phyloP scores from a whole-genome alignment of 306 rosid species.

The Chamaecrista fasciculata region DNA sequence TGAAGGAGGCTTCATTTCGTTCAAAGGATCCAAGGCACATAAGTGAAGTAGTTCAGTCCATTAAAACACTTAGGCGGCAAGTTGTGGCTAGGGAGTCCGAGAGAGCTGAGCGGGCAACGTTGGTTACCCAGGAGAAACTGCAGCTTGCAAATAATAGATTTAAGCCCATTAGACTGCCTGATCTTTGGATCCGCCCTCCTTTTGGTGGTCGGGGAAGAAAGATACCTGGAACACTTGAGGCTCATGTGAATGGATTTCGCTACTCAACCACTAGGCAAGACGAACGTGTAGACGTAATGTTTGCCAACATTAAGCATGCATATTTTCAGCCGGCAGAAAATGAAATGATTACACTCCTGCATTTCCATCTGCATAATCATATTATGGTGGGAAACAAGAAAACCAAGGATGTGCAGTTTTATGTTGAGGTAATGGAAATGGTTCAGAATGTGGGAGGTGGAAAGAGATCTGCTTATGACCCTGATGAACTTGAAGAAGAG shows the following conservation, averaged over 20 bases:
- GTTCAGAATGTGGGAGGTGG: conserved; percentile 91
- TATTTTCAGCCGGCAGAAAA: conserved; percentile 98
- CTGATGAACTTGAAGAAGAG: conserved; percentile 97
- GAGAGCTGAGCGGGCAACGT: conserved; percentile 95
- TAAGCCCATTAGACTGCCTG: conserved; percentile 78
- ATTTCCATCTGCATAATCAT: conserved; percentile 91
- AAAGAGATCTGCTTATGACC: conserved; percentile 89
- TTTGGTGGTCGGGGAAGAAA: conserved; percentile 97
- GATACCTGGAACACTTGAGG: conserved; percentile 85
- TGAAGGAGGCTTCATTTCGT: conserved; percentile 92
- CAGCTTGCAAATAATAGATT: conserved; percentile 85
- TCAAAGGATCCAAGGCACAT: conserved; percentile 90
- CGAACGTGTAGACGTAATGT: conserved; percentile 86
- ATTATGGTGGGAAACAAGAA: conserved; percentile 96
- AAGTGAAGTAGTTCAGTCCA: conserved; percentile 79
- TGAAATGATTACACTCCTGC: conserved; percentile 93
- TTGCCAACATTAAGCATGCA: conserved; percentile 82
- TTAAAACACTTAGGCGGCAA: conserved; percentile 79
- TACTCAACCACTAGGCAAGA: conserved; percentile 82
- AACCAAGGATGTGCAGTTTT: conserved; percentile 92
- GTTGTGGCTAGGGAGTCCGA: conserved; percentile 93
- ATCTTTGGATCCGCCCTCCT: conserved; percentile 90
- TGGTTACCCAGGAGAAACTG: conserved; percentile 92
- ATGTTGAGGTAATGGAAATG: conserved; percentile 89
- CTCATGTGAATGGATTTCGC: conserved; percentile 87